phyloP scores from a whole-genome alignment of 2,329 filamentous ascomycete species.

The Ophiostoma sp. region DNA sequence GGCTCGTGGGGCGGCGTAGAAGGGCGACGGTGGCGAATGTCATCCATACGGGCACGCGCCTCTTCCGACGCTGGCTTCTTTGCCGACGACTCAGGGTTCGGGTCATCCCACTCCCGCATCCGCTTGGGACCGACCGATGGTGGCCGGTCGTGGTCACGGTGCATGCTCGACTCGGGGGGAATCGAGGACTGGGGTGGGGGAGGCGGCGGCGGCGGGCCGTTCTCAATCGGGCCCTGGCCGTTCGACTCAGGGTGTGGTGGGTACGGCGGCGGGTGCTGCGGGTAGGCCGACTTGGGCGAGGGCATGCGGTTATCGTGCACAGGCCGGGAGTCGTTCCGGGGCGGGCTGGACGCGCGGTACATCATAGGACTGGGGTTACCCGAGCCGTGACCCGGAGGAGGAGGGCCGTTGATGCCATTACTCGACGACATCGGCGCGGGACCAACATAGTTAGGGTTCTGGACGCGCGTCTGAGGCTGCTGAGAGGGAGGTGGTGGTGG shows the following conservation, averaged over 20 bases:
- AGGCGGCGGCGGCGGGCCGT: constrained; percentile 53
- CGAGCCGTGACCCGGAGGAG: constrained; percentile 38
- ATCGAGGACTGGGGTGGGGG: constrained; percentile 54
- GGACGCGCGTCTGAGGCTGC: constrained; percentile 49
- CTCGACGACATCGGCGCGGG: constrained; percentile 49
- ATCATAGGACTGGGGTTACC: constrained; percentile 55
- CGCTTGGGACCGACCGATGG: constrained; percentile 80
- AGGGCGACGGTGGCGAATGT: constrained; percentile 74
- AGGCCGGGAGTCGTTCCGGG: constrained; percentile 78
- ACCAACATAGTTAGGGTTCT: constrained; percentile 62
- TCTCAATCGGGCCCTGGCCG: constrained; percentile 58
- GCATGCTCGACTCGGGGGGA: constrained; percentile 67
- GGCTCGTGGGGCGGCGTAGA: constrained; percentile 70
- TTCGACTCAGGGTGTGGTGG: constrained; percentile 69
- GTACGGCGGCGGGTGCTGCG: constrained; percentile 70
- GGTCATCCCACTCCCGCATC: constrained; percentile 88
- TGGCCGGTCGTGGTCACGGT: constrained; percentile 69
- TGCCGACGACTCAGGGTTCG: constrained; percentile 57
- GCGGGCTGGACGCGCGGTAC: constrained; percentile 77
- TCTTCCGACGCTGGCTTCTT: constrained; percentile 93
- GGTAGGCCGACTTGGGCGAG: constrained; percentile 87
- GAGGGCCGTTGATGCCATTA: constrained; percentile 47
- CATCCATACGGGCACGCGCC: constrained; percentile 80
- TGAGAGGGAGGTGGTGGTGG: constrained; percentile 46
- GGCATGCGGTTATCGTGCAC: constrained; percentile 81